A percentile compares a stretch with the other conserved stretches of the same genome.
phyloP scores from a whole-genome alignment of 208 protist genomes.

The Crithidia brevicula region DNA sequence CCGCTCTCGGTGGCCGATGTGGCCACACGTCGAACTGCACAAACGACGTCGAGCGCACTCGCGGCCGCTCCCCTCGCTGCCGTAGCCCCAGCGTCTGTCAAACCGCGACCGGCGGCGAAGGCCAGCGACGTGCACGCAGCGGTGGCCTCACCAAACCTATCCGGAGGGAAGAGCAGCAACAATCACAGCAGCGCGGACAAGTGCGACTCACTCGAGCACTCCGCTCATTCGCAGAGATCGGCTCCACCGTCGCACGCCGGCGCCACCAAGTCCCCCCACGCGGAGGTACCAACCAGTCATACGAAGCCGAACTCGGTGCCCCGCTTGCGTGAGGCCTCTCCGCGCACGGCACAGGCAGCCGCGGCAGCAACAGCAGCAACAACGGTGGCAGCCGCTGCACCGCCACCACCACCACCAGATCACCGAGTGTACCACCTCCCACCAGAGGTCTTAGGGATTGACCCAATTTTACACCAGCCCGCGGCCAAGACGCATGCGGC shows the following conservation, averaged over 20 bases:
- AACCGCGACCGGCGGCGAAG: no score
- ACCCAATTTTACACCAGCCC: constrained; percentile 2
- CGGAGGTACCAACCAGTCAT: neutral
- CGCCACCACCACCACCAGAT: neutral
- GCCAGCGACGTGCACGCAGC: no score
- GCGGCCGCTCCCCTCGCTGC: neutral
- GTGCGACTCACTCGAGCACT: neutral
- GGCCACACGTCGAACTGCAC: neutral
- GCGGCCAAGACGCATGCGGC: neutral
- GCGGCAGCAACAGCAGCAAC: neutral
- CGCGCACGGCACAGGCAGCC: constrained; percentile 10
- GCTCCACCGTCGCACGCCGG: neutral
- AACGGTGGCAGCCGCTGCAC: neutral
- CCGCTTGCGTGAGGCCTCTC: constrained; percentile 11
- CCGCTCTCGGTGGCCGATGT: constrained; percentile 10
- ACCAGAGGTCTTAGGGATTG: constrained; percentile 1
- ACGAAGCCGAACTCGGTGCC: neutral
- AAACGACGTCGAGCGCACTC: neutral
- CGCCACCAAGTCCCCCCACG: neutral
- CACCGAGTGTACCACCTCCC: constrained; percentile 18
- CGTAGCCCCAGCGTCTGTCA: neutral
- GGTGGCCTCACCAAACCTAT: neutral
- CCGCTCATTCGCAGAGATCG: neutral
- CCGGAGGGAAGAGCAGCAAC: no score
- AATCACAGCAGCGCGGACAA: neutral